These are phyloP conservation scores for Rubia yunnanensis DNA, from an alignment of 257 asterid genomes.

Conservation along the genomic window DNA sequence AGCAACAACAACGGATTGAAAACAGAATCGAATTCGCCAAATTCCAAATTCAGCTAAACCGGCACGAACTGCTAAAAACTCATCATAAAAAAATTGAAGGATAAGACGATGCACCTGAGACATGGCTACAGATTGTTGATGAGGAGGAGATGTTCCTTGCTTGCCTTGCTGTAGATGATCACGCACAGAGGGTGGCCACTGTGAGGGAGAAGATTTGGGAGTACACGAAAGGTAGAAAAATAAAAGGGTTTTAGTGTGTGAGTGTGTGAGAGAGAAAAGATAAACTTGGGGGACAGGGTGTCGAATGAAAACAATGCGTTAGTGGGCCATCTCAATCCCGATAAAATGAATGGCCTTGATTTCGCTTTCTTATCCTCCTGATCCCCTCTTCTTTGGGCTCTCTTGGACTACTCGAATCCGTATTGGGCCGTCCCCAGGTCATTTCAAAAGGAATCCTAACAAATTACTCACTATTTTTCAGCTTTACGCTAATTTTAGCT, in stretches of 20 bases:
- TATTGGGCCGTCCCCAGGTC: background rate
- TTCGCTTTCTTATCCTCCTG: background rate
- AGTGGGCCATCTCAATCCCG: conserved; percentile 14
- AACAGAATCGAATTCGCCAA: background rate
- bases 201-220: conserved; percentile 13
- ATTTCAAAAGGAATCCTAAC: too few relatives aligned
- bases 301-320: background rate
- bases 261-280: background rate
- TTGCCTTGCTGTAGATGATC: conserved; percentile 15
- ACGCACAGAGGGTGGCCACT: background rate
- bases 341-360: conserved; percentile 9
- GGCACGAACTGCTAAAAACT: background rate
- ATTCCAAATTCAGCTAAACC: background rate
- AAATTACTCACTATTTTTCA: too few relatives aligned
- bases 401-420: background rate
- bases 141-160: conserved; percentile 14
- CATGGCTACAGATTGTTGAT: conserved; percentile 22
- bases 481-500: too few relatives aligned
- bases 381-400: background rate
- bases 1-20: background rate
- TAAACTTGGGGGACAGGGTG: conserved; percentile 1
- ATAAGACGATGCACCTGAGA: conserved; percentile 26
- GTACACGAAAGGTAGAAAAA: background rate
- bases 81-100: background rate
- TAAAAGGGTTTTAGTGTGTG: conserved; percentile 7